phyloP scores from a whole-genome alignment of 2,329 filamentous ascomycete genomes.

The Penicillium sp. region DNA sequence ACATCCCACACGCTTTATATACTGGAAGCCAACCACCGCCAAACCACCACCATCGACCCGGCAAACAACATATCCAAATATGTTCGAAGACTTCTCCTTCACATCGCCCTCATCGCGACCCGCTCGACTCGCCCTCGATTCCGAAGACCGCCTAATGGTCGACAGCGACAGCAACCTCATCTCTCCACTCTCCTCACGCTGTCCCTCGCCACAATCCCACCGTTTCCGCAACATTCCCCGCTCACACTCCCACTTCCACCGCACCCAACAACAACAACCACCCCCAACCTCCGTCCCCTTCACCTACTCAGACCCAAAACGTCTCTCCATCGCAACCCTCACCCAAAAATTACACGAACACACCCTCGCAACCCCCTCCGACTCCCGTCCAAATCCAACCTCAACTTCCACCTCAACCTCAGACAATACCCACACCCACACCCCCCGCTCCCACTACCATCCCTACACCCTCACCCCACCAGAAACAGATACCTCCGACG shows the following conservation, averaged over 20 bases:
- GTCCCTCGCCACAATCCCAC: slow-evolving; percentile 42
- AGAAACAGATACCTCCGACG: slow-evolving; percentile 35
- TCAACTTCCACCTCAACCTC: no score
- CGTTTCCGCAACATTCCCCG: slow-evolving; percentile 33
- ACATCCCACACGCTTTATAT: neutral
- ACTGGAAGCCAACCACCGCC: neutral
- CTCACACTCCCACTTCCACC: slow-evolving; percentile 37
- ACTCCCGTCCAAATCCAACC: slow-evolving; percentile 6
- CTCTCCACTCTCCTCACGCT: slow-evolving; percentile 45
- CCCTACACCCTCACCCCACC: slow-evolving; percentile 39
- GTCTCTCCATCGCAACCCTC: slow-evolving; percentile 42
- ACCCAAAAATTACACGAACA: slow-evolving; percentile 45
- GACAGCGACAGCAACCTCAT: slow-evolving; percentile 17
- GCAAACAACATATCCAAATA: neutral
- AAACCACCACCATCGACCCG: neutral
- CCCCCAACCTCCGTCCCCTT: slow-evolving; percentile 46
- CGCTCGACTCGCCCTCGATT: slow-evolving; percentile 2
- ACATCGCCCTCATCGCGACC: slow-evolving; percentile 5
- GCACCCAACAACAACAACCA: slow-evolving; percentile 27
- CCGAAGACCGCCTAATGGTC: slow-evolving; percentile 6
- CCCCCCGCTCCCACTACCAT: slow-evolving; percentile 1
- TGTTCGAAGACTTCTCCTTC: slow-evolving; percentile 13
- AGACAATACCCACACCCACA: no score
- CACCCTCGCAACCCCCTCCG: slow-evolving; percentile 31
- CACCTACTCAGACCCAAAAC: slow-evolving; percentile 36